Evolutionary conservation across 768 basidiomycete species (phyloP).

Genomic region (Lactarius trivialis): DNA sequence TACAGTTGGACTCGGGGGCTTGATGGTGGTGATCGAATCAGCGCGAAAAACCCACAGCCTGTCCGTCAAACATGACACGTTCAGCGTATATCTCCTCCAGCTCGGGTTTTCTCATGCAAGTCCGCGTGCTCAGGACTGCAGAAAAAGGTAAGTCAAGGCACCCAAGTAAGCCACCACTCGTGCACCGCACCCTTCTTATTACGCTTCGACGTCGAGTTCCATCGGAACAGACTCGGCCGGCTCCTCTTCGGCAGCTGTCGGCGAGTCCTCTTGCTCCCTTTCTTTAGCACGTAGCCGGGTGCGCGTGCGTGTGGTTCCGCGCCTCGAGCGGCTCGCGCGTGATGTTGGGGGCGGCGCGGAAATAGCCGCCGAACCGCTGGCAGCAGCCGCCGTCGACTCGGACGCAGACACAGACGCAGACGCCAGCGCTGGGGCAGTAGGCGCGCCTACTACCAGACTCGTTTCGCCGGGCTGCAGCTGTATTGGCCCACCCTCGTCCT

Average conservation of each 20-base stretch:
- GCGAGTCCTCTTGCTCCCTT: slow-evolving; percentile 10
- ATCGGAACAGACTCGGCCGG: slow-evolving; percentile 31
- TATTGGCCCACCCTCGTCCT: slow-evolving; percentile 29
- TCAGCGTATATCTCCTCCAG: no score
- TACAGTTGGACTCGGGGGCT: neutral
- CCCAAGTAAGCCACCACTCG: neutral
- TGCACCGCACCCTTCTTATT: neutral
- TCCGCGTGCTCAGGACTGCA: neutral
- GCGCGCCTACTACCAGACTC: neutral
- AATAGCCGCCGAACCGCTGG: neutral
- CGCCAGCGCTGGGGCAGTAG: neutral
- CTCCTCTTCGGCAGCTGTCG: slow-evolving; percentile 1
- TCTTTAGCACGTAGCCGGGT: slow-evolving; percentile 14
- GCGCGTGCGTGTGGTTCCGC: neutral
- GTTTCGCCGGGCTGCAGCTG: slow-evolving; percentile 32
- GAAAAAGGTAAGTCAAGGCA: neutral
- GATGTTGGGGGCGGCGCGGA: neutral
- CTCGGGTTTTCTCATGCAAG: neutral
- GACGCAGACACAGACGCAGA: neutral
- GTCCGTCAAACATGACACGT: neutral
- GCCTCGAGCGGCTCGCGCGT: slow-evolving; percentile 8
- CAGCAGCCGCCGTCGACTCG: neutral
- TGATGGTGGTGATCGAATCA: neutral
- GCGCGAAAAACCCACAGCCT: neutral
- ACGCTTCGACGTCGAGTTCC: slow-evolving; percentile 34